phyloP scores from a whole-genome alignment of 2,329 filamentous ascomycete genomes.

The Fusarium torulosum region DNA sequence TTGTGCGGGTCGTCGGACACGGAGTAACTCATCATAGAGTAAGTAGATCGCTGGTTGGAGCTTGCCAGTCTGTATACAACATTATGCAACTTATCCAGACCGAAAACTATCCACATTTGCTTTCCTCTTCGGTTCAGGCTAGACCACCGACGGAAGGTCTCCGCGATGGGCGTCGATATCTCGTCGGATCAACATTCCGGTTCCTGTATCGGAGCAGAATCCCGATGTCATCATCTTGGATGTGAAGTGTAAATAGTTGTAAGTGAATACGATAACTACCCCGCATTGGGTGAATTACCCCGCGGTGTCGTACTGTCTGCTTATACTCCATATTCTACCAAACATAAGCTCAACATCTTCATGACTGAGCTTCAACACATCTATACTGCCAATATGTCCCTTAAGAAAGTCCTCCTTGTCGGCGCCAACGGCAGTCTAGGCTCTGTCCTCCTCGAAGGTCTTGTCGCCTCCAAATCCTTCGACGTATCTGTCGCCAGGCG shows the following conservation, averaged over 20 bases:
- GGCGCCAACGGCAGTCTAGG: conserved; percentile 58
- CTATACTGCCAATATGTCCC: conserved; percentile 32
- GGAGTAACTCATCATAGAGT: not conserved
- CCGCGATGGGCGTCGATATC: conserved; percentile 5
- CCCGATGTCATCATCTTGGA: conserved; percentile 18
- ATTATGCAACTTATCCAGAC: not conserved
- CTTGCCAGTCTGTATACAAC: not conserved
- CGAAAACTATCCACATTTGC: not conserved
- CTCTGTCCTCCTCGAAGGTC: conserved; percentile 53
- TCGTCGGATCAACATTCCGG: conserved; percentile 28
- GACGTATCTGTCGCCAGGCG: conserved; percentile 69
- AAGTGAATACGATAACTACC: conserved; percentile 20
- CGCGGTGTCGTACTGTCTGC: conserved; percentile 21
- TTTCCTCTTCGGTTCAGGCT: conserved; percentile 1
- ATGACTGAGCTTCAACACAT: not conserved
- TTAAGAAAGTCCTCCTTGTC: conserved; percentile 53
- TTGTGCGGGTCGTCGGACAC: conserved; percentile 5
- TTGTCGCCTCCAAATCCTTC: conserved; percentile 57
- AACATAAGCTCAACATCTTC: not conserved
- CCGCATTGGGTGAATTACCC: conserved; percentile 27
- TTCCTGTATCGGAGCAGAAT: conserved; percentile 15
- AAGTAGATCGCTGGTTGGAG: not conserved
- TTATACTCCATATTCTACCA: conserved; percentile 1
- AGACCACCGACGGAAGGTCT: conserved; percentile 7
- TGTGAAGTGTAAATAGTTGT: not conserved